A percentile compares a stretch with the other conserved stretches of the same genome.
phyloP scores from a whole-genome alignment of 1,139 yeast species.

The Candida gigantensis region DNA sequence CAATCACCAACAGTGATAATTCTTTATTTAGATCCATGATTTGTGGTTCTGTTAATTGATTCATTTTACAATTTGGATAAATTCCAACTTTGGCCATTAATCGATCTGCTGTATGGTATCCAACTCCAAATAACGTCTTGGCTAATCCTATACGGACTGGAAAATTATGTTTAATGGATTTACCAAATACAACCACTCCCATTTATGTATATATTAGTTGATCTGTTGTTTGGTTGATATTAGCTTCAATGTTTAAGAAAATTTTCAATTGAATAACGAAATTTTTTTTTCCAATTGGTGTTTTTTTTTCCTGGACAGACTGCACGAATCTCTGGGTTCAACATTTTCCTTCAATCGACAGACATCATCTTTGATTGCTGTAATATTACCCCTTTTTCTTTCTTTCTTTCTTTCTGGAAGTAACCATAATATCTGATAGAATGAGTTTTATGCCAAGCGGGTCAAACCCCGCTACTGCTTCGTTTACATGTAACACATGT shows the following conservation, averaged over 20 bases:
- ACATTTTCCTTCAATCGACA: neutral
- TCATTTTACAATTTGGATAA: slow-evolving; percentile 93
- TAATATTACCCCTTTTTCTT: neutral
- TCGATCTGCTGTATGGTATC: slow-evolving; percentile 68
- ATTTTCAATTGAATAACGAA: neutral
- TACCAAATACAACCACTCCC: slow-evolving; percentile 79
- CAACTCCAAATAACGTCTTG: slow-evolving; percentile 83
- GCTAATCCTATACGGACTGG: slow-evolving; percentile 67
- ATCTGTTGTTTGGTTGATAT: no score
- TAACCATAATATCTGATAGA: neutral
- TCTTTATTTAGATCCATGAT: slow-evolving; percentile 86
- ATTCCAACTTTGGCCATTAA: slow-evolving; percentile 88
- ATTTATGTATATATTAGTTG: no score
- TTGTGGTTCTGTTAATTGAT: slow-evolving; percentile 86
- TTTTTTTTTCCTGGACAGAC: neutral
- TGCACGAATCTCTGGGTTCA: neutral
- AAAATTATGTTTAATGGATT: slow-evolving; percentile 59
- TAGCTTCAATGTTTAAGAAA: no score
- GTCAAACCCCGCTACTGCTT: slow-evolving; percentile 34
- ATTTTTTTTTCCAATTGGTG: no score
- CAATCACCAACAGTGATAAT: slow-evolving; percentile 78
- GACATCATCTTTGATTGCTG: no score
- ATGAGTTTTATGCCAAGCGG: slow-evolving; percentile 35
- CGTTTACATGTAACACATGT: slow-evolving; percentile 86
- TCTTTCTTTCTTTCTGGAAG: neutral